Evolutionary conservation across 1,139 yeast species (phyloP), one percentile per base, ranked within the genome.

Genomic region (Hansenula lynferdii): DNA sequence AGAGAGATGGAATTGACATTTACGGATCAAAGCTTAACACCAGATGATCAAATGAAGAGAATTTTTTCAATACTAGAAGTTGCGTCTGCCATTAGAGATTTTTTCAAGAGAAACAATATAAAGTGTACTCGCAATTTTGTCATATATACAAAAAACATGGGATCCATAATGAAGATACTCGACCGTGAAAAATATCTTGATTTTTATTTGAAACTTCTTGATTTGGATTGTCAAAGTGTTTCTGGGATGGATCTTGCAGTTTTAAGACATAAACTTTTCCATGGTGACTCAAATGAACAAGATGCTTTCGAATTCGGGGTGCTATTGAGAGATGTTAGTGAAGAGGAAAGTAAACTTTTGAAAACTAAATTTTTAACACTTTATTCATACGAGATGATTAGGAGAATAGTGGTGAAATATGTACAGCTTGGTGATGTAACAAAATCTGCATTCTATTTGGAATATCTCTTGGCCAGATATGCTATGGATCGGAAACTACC

Each of bases 381-480:
- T 1, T 50, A 50, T 31, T 34, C 48, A 2, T 41, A 45, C 15
- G 22, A 36, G 8, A 43, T 48, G 50, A 42, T 51, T 21, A 42
- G 39, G 28, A 41, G 41, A 17, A 47, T 51, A 10, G 36, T 48
- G 2, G 31, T 44, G 1, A 11, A 31, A 8, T 42, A 44, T 17
- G 36, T 51, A 14, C 34, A 44, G 21, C n/a, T 20, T 8, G 25
- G 30, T 7, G 44, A 49, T 18, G 25, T 18, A 6, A 34, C 14
- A 0, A 31, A 31, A 16, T 38, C 49, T 1, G 35, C 38, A 3
- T 25, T 34, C 3, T 51, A 50, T 28, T 29, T 51, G 31, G 51
- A 51, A 26, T 37, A 48, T 2, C 23, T 48, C 9, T 30, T 49
- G 15, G 28, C 44, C 1, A 42, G 41, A 24, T 43, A 30, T 10